Base-by-base conservation (phyloP, 1,284 basidiomycete species). In the Chalciporus piperatoides region DNA sequence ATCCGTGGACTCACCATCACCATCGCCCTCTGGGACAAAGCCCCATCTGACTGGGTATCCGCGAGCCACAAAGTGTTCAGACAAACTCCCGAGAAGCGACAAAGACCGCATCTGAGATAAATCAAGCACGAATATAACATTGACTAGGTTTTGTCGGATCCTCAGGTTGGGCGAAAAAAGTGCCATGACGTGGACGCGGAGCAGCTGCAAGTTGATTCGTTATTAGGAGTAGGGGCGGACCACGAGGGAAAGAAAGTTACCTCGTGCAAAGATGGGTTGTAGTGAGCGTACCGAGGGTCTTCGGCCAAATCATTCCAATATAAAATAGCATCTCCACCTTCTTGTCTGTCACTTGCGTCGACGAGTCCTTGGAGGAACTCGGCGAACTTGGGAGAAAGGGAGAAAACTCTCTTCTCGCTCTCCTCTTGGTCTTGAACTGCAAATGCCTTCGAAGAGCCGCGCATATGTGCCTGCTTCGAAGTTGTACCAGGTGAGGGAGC, bases 281-380 rank as follows among this genome's bases (percentile, higher is more conserved):
- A 88, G 21, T 67, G 61, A 7, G 71, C 68, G 56, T 88, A 86
- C 39, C 80, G 73, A n/a, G 70, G 73, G 63, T 97, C 95, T 54
- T 83, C 88, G 69, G 92, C 86, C 21, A 98, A 68, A 68, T 98
- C 86, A 67, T 98, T 98, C 81, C 88, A 86, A 82, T 90, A 98
- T 0, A 84, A 64, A 44, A 97, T 80, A 2, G 86, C 77, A 12
- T 73, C 77, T 0, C 86, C 90, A 1, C 80, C 88, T 67, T 97
- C 94, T 5, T 64, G 60, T n/a, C 90, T 74, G 64, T 97, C 94
- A 54, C 89, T 92, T 2, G 91, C 87, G 67, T 97, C 94, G 45
- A 94, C 86, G 9, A 95, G 59, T 0, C 84, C 87, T 51, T 92
- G 90, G 28, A 89, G 63, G 4, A 79, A 74, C 45, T 78, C 81